phyloP scores from a whole-genome alignment of 768 basidiomycete genomes.

The Antrodiella citrinella region DNA sequence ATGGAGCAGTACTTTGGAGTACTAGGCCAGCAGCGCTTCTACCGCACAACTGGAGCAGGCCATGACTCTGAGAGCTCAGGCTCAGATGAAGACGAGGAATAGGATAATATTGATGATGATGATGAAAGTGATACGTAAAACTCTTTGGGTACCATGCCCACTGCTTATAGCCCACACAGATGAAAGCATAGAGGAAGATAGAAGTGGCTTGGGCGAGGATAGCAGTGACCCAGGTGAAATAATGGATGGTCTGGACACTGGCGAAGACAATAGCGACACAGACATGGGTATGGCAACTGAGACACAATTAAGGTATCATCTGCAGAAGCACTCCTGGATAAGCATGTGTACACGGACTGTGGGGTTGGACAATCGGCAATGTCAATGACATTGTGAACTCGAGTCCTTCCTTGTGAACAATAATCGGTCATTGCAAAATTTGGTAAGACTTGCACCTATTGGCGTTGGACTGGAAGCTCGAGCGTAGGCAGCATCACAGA shows the following conservation, averaged over 20 bases:
- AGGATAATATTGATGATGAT: neutral
- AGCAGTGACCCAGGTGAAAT: too few relatives aligned
- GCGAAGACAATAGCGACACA: too few relatives aligned
- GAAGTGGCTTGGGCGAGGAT: too few relatives aligned
- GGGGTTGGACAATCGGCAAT: slow-evolving; percentile 6
- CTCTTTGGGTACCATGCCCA: too few relatives aligned
- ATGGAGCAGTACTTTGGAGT: slow-evolving; percentile 12
- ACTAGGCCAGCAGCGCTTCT: neutral
- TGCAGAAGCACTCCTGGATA: slow-evolving; percentile 12
- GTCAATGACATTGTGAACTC: slow-evolving; percentile 12
- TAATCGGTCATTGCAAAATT: slow-evolving; percentile 21
- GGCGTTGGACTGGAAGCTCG: neutral
- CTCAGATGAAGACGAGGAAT: neutral
- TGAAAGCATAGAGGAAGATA: too few relatives aligned
- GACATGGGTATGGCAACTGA: slow-evolving; percentile 6
- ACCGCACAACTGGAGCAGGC: slow-evolving; percentile 7
- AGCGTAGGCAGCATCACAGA: slow-evolving; percentile 7
- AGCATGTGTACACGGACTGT: slow-evolving; percentile 15
- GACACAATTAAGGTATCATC: slow-evolving; percentile 12
- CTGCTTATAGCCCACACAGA: too few relatives aligned
- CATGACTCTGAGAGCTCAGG: slow-evolving; percentile 3
- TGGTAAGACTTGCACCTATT: slow-evolving; percentile 12
- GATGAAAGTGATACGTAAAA: too few relatives aligned
- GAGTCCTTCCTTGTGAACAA: slow-evolving; percentile 15
- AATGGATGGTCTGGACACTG: too few relatives aligned